A percentile compares a stretch with the other conserved stretches of the same genome.
Evolutionary conservation across 2,329 filamentous ascomycete species (phyloP).

Genomic region (Coniochaeta ligniaria): DNA sequence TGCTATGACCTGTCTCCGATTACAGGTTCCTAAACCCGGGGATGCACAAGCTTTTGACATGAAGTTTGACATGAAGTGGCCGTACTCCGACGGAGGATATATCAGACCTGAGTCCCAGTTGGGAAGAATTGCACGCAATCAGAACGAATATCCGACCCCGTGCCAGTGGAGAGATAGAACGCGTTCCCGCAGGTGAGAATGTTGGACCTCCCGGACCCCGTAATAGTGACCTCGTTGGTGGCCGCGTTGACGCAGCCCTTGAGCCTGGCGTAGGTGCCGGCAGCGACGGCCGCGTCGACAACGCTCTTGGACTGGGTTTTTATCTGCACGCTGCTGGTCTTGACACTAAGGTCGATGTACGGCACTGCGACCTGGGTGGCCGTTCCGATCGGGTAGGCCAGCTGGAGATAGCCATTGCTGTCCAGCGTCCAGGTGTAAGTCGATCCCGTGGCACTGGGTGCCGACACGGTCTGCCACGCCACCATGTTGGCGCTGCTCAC

Average conservation of each 20-base stretch:
- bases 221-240: background rate
- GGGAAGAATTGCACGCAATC: background rate
- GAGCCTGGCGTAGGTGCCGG: background rate
- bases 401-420: background rate
- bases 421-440: conserved; percentile 5
- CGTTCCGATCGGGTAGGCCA: background rate
- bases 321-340: background rate
- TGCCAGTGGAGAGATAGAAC: background rate
- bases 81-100: too few species aligned
- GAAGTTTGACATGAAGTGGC: too few species aligned
- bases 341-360: background rate
- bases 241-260: background rate
- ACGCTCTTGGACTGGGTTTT: background rate
- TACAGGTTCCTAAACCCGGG: background rate
- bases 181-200: background rate
- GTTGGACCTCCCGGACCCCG: background rate
- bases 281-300: background rate
- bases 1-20: too few species aligned
- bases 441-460: too few species aligned
- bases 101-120: background rate
- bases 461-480: conserved; percentile 2
- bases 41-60: background rate
- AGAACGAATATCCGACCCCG: background rate
- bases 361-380: background rate
- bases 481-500: background rate